Evolutionary conservation across 495 filamentous ascomycete species (phyloP).

Genomic region (Bryoglossum gracile): DNA sequence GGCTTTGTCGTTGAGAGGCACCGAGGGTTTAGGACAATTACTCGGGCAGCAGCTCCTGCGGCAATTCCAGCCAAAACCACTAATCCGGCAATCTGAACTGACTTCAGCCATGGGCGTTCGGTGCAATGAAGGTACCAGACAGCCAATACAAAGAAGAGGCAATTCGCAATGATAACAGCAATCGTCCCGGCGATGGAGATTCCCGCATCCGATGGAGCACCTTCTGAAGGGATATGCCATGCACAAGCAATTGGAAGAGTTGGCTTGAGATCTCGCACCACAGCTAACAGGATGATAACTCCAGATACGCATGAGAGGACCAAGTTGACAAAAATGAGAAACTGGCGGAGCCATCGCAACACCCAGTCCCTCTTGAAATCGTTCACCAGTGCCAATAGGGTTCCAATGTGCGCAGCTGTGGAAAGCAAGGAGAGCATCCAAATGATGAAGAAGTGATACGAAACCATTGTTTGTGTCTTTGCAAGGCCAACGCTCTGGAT

Average conservation of each 20-base stretch:
- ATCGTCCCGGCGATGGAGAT: constrained; percentile 45
- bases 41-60: constrained; percentile 40
- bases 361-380: constrained; percentile 58
- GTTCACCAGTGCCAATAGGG: constrained; percentile 46
- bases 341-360: constrained; percentile 50
- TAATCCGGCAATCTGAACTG: constrained; percentile 39
- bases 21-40: constrained; percentile 37
- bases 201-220: constrained; percentile 26
- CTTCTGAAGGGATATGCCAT: constrained; percentile 30
- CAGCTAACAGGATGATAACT: constrained; percentile 40
- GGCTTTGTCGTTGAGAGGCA: constrained; percentile 35
- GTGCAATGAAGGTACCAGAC: constrained; percentile 50
- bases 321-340: constrained; percentile 52
- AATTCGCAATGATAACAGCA: constrained; percentile 42
- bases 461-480: constrained; percentile 40
- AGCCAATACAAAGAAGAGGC: constrained; percentile 40
- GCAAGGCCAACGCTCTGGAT: constrained; percentile 48
- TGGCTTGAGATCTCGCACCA: constrained; percentile 37
- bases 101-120: constrained; percentile 36
- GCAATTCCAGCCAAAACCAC: constrained; percentile 41
- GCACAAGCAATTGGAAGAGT: constrained; percentile 47
- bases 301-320: constrained; percentile 41
- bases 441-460: constrained; percentile 57
- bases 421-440: constrained; percentile 53
- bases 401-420: constrained; percentile 50